Conservation (phyloP, 768 basidiomycete genomes). For the Amanita exitialis region DNA sequence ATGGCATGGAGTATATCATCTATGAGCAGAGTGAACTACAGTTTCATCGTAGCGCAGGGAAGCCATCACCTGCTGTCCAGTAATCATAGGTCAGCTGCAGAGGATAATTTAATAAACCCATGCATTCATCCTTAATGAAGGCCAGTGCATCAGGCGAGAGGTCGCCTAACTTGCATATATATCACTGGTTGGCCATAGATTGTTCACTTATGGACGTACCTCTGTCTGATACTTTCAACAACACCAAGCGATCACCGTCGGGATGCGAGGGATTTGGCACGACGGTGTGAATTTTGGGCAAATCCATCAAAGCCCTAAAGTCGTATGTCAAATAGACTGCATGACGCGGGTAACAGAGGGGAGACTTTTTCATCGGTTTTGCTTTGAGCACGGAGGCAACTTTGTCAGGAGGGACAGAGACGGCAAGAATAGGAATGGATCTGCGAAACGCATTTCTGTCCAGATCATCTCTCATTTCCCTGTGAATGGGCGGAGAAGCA, state of each 20-base stretch:
- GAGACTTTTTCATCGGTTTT: constrained; percentile 47
- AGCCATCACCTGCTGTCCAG: constrained; percentile 68
- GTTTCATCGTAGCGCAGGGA: background rate
- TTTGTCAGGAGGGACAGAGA: constrained; percentile 46
- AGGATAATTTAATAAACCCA: constrained; percentile 45
- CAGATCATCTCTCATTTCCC: constrained; percentile 30
- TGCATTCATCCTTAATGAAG: constrained; percentile 46
- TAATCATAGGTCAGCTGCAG: constrained; percentile 74
- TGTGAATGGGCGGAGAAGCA: constrained; percentile 22
- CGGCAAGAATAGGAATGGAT: constrained; percentile 58
- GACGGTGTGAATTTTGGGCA: constrained; percentile 60
- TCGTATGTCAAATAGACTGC: background rate
- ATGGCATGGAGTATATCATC: constrained; percentile 80
- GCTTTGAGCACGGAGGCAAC: constrained; percentile 49
- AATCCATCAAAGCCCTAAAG: constrained; percentile 49
- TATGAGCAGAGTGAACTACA: constrained; percentile 16
- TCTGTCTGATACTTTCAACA: constrained; percentile 53
- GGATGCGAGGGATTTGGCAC: constrained; percentile 37
- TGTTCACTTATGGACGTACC: constrained; percentile 27
- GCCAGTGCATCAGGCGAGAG: constrained; percentile 44
- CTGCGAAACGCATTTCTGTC: constrained; percentile 59
- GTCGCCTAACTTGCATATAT: constrained; percentile 50
- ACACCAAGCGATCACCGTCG: constrained; percentile 48
- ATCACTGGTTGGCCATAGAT: constrained; percentile 8
- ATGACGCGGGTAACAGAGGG: background rate